Evolutionary conservation across 2,329 filamentous ascomycete genomes (phyloP).

Genomic region (Botrytis hyacinthi): DNA sequence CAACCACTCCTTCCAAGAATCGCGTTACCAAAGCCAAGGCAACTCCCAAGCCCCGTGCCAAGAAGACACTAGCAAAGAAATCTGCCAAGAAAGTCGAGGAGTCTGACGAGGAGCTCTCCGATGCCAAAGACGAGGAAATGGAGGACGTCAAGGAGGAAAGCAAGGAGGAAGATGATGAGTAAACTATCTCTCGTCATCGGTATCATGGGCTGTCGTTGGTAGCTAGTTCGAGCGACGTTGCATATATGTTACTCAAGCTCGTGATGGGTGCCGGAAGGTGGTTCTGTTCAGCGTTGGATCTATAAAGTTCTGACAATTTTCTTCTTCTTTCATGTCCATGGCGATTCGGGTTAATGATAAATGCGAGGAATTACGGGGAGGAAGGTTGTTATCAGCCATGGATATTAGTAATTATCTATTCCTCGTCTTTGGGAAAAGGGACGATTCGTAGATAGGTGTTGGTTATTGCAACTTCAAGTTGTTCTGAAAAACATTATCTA

Average conservation of each 20-base stretch:
- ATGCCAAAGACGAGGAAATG: conserved; percentile 10
- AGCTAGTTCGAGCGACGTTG: background rate
- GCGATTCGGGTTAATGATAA: background rate
- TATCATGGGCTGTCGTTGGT: background rate
- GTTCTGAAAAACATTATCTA: conserved; percentile 3
- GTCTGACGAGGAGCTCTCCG: conserved; percentile 5
- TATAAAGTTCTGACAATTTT: background rate
- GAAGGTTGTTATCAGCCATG: conserved; percentile 1
- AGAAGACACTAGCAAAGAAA: conserved; percentile 25
- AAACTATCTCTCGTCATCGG: background rate
- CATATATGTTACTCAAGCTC: background rate
- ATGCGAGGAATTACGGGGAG: background rate
- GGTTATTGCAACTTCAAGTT: background rate
- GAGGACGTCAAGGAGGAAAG: background rate
- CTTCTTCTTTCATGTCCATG: background rate
- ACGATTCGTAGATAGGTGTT: conserved; percentile 1
- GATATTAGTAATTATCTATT: conserved; percentile 3
- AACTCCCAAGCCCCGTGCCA: conserved; percentile 19
- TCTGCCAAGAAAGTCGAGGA: conserved; percentile 21
- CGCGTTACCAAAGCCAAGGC: conserved; percentile 21
- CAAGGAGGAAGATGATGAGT: conserved; percentile 4
- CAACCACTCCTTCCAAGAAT: conserved; percentile 20
- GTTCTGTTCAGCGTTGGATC: conserved; percentile 4
- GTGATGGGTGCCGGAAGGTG: background rate
- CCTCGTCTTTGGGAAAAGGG: background rate